A percentile compares a stretch with the other conserved stretches of the same genome.
phyloP scores from a whole-genome alignment of 768 basidiomycete genomes.

The Agrocybe chaxingu region DNA sequence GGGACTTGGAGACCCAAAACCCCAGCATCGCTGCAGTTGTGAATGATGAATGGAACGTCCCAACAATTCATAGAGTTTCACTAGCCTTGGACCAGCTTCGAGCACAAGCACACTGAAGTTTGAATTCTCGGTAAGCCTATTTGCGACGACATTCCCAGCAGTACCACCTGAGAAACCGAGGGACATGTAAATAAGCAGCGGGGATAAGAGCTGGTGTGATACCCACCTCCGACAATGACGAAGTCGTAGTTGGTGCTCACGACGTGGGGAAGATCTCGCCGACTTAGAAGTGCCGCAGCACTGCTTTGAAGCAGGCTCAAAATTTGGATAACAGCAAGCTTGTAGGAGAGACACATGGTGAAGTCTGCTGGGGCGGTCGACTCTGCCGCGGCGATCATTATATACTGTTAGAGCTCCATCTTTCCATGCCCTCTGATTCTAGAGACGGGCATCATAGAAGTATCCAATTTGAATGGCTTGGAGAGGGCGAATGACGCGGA shows the following conservation, averaged over 20 bases:
- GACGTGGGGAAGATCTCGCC: too few species aligned
- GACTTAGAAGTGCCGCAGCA: too few species aligned
- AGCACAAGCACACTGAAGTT: slow-evolving; percentile 45
- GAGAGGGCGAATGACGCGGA: too few species aligned
- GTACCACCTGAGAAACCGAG: slow-evolving; percentile 38
- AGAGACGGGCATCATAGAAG: too few species aligned
- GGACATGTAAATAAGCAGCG: neutral
- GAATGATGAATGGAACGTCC: neutral
- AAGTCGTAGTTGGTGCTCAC: slow-evolving; percentile 14
- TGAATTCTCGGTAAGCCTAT: slow-evolving; percentile 50
- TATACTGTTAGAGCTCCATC: too few species aligned
- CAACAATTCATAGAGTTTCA: neutral
- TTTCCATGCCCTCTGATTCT: too few species aligned
- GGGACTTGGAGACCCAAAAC: slow-evolving; percentile 14
- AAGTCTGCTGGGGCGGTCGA: too few species aligned
- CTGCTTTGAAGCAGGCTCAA: too few species aligned
- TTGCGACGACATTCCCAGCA: slow-evolving; percentile 55
- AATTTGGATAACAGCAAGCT: too few species aligned
- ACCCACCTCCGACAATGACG: slow-evolving; percentile 23
- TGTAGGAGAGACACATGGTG: too few species aligned
- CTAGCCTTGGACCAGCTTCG: slow-evolving; percentile 55
- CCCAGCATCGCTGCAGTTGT: slow-evolving; percentile 10
- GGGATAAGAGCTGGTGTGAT: neutral
- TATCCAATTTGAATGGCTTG: too few species aligned
- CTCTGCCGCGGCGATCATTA: too few species aligned